Conservation (phyloP, 306 rosid species). For the Castanospermum australe region DNA sequence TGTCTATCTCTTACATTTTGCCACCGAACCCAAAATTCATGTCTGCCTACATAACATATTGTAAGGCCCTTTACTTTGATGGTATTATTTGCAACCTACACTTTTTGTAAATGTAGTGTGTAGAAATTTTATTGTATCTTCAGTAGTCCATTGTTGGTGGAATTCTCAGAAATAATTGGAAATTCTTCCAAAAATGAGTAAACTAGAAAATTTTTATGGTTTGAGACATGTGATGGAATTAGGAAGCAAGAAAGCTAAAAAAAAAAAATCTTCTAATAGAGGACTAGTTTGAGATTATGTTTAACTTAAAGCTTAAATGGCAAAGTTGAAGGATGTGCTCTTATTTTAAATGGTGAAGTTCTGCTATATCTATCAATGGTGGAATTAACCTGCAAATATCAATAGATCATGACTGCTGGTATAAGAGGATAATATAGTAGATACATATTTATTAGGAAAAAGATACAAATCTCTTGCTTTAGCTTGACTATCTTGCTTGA, state of each 20-base stretch:
- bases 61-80: not conserved
- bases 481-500: not conserved
- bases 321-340: not conserved
- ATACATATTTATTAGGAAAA: not conserved
- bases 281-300: not conserved
- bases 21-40: not conserved
- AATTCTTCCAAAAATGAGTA: not conserved
- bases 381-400: not conserved
- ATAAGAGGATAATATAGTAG: not conserved
- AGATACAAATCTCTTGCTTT: not conserved
- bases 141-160: not conserved
- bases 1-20: not conserved
- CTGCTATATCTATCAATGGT: not conserved
- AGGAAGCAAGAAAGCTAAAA: not conserved
- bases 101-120: not conserved
- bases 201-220: not conserved
- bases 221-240: not conserved
- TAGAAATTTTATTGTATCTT: not conserved
- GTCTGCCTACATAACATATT: not conserved
- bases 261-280: no score
- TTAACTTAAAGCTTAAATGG: not conserved
- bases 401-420: not conserved
- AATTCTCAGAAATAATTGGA: not conserved
- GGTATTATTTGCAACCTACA: not conserved
- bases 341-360: not conserved